Conservation (phyloP, 495 filamentous ascomycete species). For the Penicillium goetzii region DNA sequence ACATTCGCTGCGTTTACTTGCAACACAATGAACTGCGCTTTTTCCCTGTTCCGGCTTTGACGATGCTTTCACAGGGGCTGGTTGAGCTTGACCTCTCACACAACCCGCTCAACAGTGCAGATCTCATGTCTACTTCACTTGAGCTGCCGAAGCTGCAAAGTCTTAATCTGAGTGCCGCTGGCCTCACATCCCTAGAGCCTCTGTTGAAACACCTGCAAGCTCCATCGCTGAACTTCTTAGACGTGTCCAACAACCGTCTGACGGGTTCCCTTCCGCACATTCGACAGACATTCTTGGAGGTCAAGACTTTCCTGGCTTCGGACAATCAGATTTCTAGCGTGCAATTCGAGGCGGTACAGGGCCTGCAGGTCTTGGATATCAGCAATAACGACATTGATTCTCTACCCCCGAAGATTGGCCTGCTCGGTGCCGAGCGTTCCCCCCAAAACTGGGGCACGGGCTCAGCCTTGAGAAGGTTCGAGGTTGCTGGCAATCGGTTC, state of each 20-base stretch:
- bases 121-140: constrained; percentile 61
- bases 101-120: constrained; percentile 70
- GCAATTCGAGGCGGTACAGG: constrained; percentile 71
- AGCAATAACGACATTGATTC: constrained; percentile 79
- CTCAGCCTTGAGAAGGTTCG: constrained; percentile 52
- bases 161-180: constrained; percentile 72
- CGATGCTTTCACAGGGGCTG: constrained; percentile 68
- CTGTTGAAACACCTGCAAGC: constrained; percentile 67
- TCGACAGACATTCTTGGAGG: constrained; percentile 62
- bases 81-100: constrained; percentile 76
- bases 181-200: constrained; percentile 65
- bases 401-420: constrained; percentile 76
- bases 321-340: constrained; percentile 78
- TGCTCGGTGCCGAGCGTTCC: constrained; percentile 60
- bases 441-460: constrained; percentile 43
- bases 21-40: constrained; percentile 73
- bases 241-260: constrained; percentile 80
- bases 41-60: constrained; percentile 66
- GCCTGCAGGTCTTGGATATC: constrained; percentile 75
- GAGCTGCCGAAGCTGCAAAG: constrained; percentile 73
- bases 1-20: constrained; percentile 63
- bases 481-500: constrained; percentile 81
- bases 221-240: constrained; percentile 71
- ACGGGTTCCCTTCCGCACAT: constrained; percentile 62
- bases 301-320: constrained; percentile 68